Conservation (phyloP, 1,284 basidiomycete genomes). For the Ceratobasidium sp. region DNA sequence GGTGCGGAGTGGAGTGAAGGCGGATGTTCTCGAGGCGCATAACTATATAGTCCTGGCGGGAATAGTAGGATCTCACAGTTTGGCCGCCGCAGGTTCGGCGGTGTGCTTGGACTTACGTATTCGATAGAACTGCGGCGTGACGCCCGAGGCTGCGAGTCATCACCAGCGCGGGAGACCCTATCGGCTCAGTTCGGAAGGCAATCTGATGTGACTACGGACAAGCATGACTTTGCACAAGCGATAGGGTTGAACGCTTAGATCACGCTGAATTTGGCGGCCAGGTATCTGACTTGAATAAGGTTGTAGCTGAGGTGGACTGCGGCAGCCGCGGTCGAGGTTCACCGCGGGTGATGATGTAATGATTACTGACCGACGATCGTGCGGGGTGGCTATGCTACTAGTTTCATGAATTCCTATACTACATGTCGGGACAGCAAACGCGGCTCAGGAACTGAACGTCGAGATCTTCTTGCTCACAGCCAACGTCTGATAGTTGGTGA, state of each 20-base stretch:
- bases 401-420: neutral
- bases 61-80: constrained; percentile 1
- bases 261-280: too few relatives aligned
- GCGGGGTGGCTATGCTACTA: neutral
- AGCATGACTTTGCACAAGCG: too few relatives aligned
- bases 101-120: constrained; percentile 9
- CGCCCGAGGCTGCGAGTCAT: constrained; percentile 26
- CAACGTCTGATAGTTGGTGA: constrained; percentile 34
- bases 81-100: constrained; percentile 17
- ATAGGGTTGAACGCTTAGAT: too few relatives aligned
- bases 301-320: too few relatives aligned
- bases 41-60: constrained; percentile 19
- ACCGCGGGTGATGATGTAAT: too few relatives aligned
- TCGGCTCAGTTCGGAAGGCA: constrained; percentile 10
- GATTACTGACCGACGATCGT: too few relatives aligned
- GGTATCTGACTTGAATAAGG: too few relatives aligned
- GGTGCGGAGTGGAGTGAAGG: neutral
- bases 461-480: constrained; percentile 24
- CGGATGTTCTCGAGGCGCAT: neutral
- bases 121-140: constrained; percentile 26
- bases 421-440: neutral
- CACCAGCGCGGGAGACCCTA: neutral
- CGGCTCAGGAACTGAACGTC: constrained; percentile 47
- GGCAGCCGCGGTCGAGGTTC: too few relatives aligned
- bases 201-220: too few relatives aligned